Base-by-base conservation (phyloP, 345 rosid species). In the Brassica incana region DNA sequence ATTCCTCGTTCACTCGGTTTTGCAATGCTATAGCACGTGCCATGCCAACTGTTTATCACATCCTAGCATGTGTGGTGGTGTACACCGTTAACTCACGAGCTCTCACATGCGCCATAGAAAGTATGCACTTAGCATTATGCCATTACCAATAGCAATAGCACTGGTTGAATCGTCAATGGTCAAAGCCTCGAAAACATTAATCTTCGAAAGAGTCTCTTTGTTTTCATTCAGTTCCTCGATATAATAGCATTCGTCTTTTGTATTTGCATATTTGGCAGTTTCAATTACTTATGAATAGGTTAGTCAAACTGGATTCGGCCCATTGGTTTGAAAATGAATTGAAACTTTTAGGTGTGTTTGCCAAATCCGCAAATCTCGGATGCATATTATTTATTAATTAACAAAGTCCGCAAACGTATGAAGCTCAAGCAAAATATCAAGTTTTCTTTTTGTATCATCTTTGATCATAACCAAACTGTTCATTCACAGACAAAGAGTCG, bases 401-500 rank as follows among this genome's bases (percentile, higher is more conserved):
- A 66, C 15, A 65, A 8, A 66, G 11, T 38, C 5, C 35, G 69
- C 48, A 65, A n/a, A 16, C 69, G 36, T 8, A 15, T 65, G 15
- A 48, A 50, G 56, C 18, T 16, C 7, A 2, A 50, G 56, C 14
- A 65, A 15, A n/a, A 15, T 7, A n/a, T 65, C 12, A 27, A 8
- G 5, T 38, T 66, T 36, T 36, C 52, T 54, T 54, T 40, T 36
- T 4, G 32, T 29, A 29, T 29, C 32, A 29, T 29, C 32, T 4
- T 29, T 29, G 4, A 29, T 29, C 32, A 29, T 3, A 3, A 29
- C 5, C 32, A 29, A 29, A 29, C 0, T 29, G 32, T 29, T 8
- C 43, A 36, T 8, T 7, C 0, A 8, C 2, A 36, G 2, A 10
- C 61, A 54, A n/a, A 16, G 20, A 36, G 93, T 89, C 91, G 97